Evolutionary conservation across 495 filamentous ascomycete genomes (phyloP).

Genomic region (Hypoxylon subgilvum): DNA sequence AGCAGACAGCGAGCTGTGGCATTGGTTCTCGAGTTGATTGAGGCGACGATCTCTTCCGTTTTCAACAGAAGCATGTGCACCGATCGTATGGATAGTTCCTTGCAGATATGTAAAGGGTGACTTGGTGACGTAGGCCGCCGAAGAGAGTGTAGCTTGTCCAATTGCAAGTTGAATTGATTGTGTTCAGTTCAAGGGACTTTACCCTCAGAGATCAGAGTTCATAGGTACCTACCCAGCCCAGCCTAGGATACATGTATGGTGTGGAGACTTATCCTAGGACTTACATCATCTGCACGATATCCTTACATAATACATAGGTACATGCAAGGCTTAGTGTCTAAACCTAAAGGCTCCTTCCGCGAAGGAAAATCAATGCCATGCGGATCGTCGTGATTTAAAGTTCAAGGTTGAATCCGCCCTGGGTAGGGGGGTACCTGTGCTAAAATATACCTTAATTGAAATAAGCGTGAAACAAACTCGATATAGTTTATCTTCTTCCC

Average conservation of each 20-base stretch:
- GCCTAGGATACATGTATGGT: no score
- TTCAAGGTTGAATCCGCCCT: slow-evolving; percentile 38
- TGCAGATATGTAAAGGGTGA: slow-evolving; percentile 4
- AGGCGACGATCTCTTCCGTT: slow-evolving; percentile 27
- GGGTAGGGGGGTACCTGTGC: slow-evolving; percentile 16
- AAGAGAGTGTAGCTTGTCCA: no score
- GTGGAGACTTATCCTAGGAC: no score
- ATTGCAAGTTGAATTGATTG: no score
- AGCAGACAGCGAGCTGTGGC: slow-evolving; percentile 26
- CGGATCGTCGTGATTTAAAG: slow-evolving; percentile 28
- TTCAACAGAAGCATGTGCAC: slow-evolving; percentile 21
- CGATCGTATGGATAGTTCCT: slow-evolving; percentile 32
- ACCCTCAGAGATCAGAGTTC: no score
- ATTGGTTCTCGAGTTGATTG: slow-evolving; percentile 37
- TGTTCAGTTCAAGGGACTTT: no score
- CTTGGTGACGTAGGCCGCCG: no score
- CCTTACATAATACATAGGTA: not conserved
- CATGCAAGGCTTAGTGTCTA: slow-evolving; percentile 26
- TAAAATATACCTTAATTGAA: slow-evolving; percentile 9
- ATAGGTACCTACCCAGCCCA: no score
- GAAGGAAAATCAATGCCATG: slow-evolving; percentile 23
- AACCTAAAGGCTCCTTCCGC: slow-evolving; percentile 40
- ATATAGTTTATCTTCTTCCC: slow-evolving; percentile 2
- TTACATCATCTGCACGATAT: no score
- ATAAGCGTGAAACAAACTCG: slow-evolving; percentile 12